phyloP scores from a whole-genome alignment of 768 basidiomycete species.

The Leucogyrophana mollusca region DNA sequence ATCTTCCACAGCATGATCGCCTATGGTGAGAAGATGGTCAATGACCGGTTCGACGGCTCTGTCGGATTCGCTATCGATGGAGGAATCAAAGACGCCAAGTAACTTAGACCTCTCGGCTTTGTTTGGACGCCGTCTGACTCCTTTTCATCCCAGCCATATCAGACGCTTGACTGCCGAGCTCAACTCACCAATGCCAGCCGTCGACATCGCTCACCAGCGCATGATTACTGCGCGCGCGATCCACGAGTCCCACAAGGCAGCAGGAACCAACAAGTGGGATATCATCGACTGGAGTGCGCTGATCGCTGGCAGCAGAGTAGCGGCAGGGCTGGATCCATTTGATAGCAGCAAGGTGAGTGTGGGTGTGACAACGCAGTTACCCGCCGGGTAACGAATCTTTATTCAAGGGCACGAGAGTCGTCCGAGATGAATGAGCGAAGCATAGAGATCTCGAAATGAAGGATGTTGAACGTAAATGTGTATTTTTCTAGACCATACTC shows the following conservation, averaged over 20 bases:
- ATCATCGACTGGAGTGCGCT: slow-evolving; percentile 82
- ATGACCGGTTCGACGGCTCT: slow-evolving; percentile 72
- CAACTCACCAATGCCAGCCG: slow-evolving; percentile 67
- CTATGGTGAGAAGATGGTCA: slow-evolving; percentile 68
- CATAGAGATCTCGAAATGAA: too few species aligned
- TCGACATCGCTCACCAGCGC: slow-evolving; percentile 75
- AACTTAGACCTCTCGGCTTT: background rate
- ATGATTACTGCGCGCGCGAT: slow-evolving; percentile 77
- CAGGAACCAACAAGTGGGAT: slow-evolving; percentile 51
- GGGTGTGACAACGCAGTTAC: background rate
- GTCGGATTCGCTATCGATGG: slow-evolving; percentile 79
- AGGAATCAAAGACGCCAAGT: slow-evolving; percentile 85
- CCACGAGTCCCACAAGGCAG: slow-evolving; percentile 46
- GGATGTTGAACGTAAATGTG: too few species aligned
- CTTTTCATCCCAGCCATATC: slow-evolving; percentile 48
- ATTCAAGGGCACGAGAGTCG: slow-evolving; percentile 15
- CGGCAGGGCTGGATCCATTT: slow-evolving; percentile 62
- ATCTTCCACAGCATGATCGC: slow-evolving; percentile 39
- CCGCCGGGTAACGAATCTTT: background rate
- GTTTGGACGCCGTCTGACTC: slow-evolving; percentile 3
- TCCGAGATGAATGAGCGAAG: slow-evolving; percentile 20
- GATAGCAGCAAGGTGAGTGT: slow-evolving; percentile 31
- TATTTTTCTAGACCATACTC: too few species aligned
- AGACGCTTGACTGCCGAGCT: slow-evolving; percentile 64
- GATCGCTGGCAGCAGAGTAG: slow-evolving; percentile 72